Conservation (phyloP, 768 basidiomycete genomes). For the Suillus decipiens region DNA sequence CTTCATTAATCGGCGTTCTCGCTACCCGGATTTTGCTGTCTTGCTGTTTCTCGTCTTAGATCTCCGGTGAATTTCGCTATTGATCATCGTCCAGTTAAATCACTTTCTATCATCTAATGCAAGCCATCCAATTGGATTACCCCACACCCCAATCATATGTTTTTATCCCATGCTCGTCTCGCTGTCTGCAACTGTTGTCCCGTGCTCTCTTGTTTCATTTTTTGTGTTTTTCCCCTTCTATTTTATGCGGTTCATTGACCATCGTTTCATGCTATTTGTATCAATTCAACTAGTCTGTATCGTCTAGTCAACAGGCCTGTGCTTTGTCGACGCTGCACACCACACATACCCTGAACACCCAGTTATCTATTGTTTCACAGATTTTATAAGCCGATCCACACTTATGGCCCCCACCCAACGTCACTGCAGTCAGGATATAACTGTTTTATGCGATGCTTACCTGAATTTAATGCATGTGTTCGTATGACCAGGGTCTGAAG, state of each 20-base stretch:
- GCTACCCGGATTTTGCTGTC: too few relatives aligned
- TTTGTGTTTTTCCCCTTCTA: neutral
- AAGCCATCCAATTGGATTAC: too few relatives aligned
- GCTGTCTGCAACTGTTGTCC: too few relatives aligned
- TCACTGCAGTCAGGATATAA: neutral
- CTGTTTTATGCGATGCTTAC: neutral
- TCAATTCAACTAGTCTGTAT: neutral
- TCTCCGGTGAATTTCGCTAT: too few relatives aligned
- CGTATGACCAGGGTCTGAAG: neutral
- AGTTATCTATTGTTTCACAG: neutral
- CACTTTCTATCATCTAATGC: too few relatives aligned
- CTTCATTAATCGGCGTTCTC: too few relatives aligned
- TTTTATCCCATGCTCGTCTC: too few relatives aligned
- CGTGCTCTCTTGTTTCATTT: too few relatives aligned
- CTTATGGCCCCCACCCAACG: neutral
- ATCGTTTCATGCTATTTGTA: constrained; percentile 3
- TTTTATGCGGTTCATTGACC: neutral
- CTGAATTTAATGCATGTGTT: neutral
- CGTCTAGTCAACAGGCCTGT: neutral
- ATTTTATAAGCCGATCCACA: neutral
- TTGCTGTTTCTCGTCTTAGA: too few relatives aligned
- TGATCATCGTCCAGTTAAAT: too few relatives aligned
- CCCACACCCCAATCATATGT: too few relatives aligned
- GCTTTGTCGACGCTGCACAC: neutral
- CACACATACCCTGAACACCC: neutral